phyloP scores from a whole-genome alignment of 2,329 filamentous ascomycete species.

The Macrophomina pseudophaseolina region DNA sequence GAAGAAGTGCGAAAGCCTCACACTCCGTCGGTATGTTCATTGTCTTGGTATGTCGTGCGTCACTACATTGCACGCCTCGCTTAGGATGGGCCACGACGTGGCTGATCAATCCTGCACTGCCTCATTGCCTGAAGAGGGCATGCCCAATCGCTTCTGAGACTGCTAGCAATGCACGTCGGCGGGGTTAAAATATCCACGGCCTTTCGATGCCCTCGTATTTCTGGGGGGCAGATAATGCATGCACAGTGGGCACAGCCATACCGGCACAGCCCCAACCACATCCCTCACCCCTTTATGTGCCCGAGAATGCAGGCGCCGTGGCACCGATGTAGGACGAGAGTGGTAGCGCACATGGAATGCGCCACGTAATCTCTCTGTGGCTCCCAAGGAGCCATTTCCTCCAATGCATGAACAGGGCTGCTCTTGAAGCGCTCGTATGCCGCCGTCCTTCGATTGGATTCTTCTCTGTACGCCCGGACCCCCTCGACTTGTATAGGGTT shows the following conservation, averaged over 20 bases:
- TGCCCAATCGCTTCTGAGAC: neutral
- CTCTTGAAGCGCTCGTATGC: neutral
- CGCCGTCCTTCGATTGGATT: neutral
- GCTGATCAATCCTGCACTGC: neutral
- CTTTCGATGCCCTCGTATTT: neutral
- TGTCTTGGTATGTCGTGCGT: too few relatives aligned
- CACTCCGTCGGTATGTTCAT: too few relatives aligned
- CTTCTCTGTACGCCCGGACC: neutral
- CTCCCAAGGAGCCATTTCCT: conserved; percentile 7
- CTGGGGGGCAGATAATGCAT: neutral
- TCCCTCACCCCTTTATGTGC: neutral
- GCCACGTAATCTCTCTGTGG: conserved; percentile 10
- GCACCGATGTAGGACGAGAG: neutral
- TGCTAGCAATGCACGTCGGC: neutral
- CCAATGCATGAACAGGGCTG: neutral
- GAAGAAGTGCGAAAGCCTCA: too few relatives aligned
- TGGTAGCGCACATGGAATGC: conserved; percentile 3
- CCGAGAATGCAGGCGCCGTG: conserved; percentile 9
- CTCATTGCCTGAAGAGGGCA: neutral
- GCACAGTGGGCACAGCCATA: neutral
- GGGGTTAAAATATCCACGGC: neutral
- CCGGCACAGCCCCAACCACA: neutral
- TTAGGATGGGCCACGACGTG: neutral
- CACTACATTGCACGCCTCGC: neutral
- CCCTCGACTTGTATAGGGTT: neutral